A percentile compares a stretch with the other conserved stretches of the same genome.
Conservation (phyloP, 306 rosid species). For the Citrullus mucosospermus region DNA sequence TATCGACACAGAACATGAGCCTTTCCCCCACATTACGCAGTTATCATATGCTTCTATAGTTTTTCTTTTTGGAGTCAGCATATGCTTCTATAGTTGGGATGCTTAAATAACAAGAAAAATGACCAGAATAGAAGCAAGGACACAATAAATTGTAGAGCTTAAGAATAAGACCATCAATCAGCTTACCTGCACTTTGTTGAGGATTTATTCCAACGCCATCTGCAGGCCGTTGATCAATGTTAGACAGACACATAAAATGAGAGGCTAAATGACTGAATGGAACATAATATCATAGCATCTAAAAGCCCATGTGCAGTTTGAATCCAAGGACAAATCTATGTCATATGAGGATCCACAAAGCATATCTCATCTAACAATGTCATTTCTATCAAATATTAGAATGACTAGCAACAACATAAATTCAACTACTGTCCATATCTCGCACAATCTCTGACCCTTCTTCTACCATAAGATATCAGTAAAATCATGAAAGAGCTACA, state of each 20-base stretch:
- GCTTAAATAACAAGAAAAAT: background rate
- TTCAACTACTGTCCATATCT: background rate
- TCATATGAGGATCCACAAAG: background rate
- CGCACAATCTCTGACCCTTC: background rate
- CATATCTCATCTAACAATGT: background rate
- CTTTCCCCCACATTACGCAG: background rate
- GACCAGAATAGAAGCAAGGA: background rate
- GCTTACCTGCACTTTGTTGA: constrained; percentile 93
- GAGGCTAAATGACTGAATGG: background rate
- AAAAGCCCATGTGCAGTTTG: background rate
- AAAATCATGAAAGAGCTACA: background rate
- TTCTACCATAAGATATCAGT: background rate
- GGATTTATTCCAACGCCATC: constrained; percentile 98
- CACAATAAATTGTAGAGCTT: background rate
- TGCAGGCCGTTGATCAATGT: constrained; percentile 18
- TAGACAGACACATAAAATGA: background rate
- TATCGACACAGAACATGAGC: background rate
- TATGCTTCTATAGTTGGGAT: background rate
- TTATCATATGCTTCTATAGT: background rate
- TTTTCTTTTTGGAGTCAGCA: background rate
- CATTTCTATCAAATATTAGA: background rate
- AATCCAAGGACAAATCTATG: background rate
- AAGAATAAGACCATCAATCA: background rate
- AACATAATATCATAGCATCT: background rate
- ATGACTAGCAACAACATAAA: background rate